A percentile compares a stretch with the other conserved stretches of the same genome.
Evolutionary conservation across 2,329 filamentous ascomycete species (phyloP).

Genomic region (Colletotrichum incanum): DNA sequence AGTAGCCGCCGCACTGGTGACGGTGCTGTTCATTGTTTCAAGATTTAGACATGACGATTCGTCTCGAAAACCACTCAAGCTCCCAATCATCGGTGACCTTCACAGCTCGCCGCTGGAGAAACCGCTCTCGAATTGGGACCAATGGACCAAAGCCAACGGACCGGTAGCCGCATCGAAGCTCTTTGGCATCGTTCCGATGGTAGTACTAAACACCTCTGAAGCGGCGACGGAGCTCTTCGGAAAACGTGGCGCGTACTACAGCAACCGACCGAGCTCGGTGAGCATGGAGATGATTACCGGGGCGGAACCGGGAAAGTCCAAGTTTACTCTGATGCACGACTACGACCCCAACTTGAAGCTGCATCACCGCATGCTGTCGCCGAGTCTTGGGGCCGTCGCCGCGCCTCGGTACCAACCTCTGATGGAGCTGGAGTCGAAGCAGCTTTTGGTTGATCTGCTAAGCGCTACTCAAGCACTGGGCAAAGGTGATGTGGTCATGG

Average conservation of each 20-base stretch:
- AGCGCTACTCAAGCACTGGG: conserved; percentile 8
- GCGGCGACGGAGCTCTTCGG: conserved; percentile 45
- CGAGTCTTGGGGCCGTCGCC: conserved; percentile 50
- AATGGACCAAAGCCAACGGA: conserved; percentile 43
- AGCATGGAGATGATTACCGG: conserved; percentile 48
- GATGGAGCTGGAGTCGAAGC: conserved; percentile 63
- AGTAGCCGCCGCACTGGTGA: conserved; percentile 10
- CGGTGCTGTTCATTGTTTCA: neutral
- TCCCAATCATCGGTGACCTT: conserved; percentile 45
- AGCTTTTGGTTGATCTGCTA: conserved; percentile 60
- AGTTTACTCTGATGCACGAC: conserved; percentile 46
- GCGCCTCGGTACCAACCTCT: conserved; percentile 56
- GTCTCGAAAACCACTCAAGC: conserved; percentile 31
- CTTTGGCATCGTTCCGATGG: conserved; percentile 45
- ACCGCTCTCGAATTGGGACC: conserved; percentile 45
- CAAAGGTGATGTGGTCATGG: neutral
- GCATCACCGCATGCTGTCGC: conserved; percentile 57
- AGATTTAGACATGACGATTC: neutral
- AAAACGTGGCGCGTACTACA: conserved; percentile 45
- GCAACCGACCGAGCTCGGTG: conserved; percentile 45
- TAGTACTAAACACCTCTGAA: conserved; percentile 44
- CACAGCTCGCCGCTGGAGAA: conserved; percentile 45
- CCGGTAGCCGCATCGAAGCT: conserved; percentile 43
- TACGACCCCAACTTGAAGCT: conserved; percentile 58
- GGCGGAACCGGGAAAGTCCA: conserved; percentile 42